Conservation (phyloP, 1,284 basidiomycete genomes). For the Pisolithus thermaeus region DNA sequence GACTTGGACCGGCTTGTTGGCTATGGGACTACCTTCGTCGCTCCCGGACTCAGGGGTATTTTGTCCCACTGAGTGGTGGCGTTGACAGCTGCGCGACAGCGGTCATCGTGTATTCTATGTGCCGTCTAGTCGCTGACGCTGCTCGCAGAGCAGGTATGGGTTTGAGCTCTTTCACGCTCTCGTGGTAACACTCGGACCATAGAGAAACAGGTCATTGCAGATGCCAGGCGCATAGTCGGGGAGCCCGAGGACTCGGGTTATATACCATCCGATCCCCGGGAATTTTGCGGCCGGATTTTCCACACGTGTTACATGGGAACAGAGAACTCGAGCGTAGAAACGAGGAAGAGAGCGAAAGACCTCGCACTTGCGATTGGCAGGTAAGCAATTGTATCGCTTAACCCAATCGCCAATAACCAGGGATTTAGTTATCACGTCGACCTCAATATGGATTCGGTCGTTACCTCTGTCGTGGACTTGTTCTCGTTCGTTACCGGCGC, state of each 20-base stretch:
- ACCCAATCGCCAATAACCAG: slow-evolving; percentile 3
- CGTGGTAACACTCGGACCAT: slow-evolving; percentile 1
- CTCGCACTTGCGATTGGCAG: slow-evolving; percentile 87
- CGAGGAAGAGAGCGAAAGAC: slow-evolving; percentile 79
- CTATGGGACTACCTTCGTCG: slow-evolving; percentile 98
- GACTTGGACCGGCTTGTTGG: slow-evolving; percentile 97
- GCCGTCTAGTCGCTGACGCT: slow-evolving; percentile 79
- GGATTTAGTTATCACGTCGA: slow-evolving; percentile 81
- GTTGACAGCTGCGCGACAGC: slow-evolving; percentile 97
- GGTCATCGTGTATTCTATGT: slow-evolving; percentile 95
- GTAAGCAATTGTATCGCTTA: slow-evolving; percentile 33
- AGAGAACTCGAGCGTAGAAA: slow-evolving; percentile 88
- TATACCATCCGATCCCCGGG: slow-evolving; percentile 78
- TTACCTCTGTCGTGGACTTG: slow-evolving; percentile 77
- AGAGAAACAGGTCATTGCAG: slow-evolving; percentile 86
- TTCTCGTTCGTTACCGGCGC: slow-evolving; percentile 82
- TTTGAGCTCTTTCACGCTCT: neutral
- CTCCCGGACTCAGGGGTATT: slow-evolving; percentile 93
- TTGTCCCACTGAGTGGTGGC: slow-evolving; percentile 94
- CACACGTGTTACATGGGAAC: slow-evolving; percentile 99
- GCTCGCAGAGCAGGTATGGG: slow-evolving; percentile 62
- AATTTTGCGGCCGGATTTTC: slow-evolving; percentile 85
- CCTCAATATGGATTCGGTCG: slow-evolving; percentile 93
- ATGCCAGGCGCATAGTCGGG: slow-evolving; percentile 85
- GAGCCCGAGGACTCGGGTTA: slow-evolving; percentile 79